Evolutionary conservation across 805 yeast genomes (phyloP).

Genomic region (Danielia reshetovae): DNA sequence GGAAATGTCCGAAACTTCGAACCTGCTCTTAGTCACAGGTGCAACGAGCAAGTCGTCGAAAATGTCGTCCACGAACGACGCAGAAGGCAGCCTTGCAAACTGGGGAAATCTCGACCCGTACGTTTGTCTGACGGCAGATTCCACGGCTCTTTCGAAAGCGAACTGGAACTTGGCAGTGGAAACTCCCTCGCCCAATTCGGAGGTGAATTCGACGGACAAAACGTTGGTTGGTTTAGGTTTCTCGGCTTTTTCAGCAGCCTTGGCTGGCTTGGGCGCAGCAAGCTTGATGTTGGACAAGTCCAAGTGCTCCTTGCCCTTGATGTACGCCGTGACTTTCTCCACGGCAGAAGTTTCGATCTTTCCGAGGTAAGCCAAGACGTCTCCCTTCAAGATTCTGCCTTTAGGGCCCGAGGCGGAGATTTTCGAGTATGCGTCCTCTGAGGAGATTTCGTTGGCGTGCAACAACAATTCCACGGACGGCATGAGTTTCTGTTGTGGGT

Average conservation of each 20-base stretch:
- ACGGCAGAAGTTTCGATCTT: slow-evolving; percentile 57
- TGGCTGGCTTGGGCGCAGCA: slow-evolving; percentile 25
- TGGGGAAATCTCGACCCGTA: slow-evolving; percentile 36
- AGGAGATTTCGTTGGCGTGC: slow-evolving; percentile 56
- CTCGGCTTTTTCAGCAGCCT: slow-evolving; percentile 14
- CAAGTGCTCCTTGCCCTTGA: slow-evolving; percentile 55
- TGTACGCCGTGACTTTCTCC: slow-evolving; percentile 47
- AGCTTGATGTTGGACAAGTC: slow-evolving; percentile 68
- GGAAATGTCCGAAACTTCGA: slow-evolving; percentile 27
- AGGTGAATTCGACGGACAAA: slow-evolving; percentile 21
- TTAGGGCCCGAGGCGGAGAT: slow-evolving; percentile 85
- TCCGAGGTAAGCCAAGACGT: slow-evolving; percentile 81
- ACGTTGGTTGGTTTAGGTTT: slow-evolving; percentile 29
- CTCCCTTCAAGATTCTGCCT: slow-evolving; percentile 88
- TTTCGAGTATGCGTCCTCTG: slow-evolving; percentile 63
- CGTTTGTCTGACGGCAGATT: slow-evolving; percentile 26
- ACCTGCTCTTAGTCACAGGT: slow-evolving; percentile 31
- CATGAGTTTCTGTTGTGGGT: slow-evolving; percentile 60
- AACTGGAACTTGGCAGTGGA: slow-evolving; percentile 24
- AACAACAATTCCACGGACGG: slow-evolving; percentile 78
- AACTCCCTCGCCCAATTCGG: slow-evolving; percentile 24
- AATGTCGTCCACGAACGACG: slow-evolving; percentile 23
- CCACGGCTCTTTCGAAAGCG: slow-evolving; percentile 29
- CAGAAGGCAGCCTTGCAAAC: slow-evolving; percentile 29
- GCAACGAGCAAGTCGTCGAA: slow-evolving; percentile 39